Evolutionary conservation across 106 monocot species (phyloP).

Genomic region (Amphibolis antarctica): DNA sequence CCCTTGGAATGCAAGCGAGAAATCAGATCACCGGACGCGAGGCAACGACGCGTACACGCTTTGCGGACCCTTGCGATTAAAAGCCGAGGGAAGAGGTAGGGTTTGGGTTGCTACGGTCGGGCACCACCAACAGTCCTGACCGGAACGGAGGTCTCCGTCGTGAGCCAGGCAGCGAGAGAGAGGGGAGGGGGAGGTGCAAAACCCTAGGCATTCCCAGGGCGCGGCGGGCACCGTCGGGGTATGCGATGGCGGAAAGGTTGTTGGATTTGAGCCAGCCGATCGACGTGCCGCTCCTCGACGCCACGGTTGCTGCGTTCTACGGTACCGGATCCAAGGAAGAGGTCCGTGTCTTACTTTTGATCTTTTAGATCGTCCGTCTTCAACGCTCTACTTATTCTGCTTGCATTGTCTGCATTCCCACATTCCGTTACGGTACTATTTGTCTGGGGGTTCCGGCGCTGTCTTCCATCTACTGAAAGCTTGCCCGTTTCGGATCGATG

Average conservation of each 20-base stretch:
- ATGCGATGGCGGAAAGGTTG: constrained; percentile 33
- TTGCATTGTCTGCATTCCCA: no score
- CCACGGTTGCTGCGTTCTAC: constrained; percentile 92
- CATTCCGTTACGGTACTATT: no score
- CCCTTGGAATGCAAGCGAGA: no score
- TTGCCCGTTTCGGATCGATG: no score
- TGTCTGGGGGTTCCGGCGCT: no score
- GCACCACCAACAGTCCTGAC: not conserved
- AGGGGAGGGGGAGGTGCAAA: not conserved
- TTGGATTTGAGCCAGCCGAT: constrained; percentile 82
- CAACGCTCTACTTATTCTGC: not conserved
- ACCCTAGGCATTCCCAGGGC: no score
- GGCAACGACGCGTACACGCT: no score
- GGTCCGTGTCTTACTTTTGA: constrained; percentile 28
- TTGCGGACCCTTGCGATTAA: no score
- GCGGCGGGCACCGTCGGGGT: not conserved
- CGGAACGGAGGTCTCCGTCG: no score
- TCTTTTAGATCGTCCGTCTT: no score
- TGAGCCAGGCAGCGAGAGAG: not conserved
- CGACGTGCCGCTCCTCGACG: constrained; percentile 89
- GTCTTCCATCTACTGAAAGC: no score
- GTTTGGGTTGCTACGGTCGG: not conserved
- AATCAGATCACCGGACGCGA: no score
- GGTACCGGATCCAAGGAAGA: constrained; percentile 99
- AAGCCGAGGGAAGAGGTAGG: not conserved